Percentiles rank a stretch among this genome's conserved stretches.
Conservation (phyloP, 805 yeast genomes). For the Cyberlindnera lachancei region DNA sequence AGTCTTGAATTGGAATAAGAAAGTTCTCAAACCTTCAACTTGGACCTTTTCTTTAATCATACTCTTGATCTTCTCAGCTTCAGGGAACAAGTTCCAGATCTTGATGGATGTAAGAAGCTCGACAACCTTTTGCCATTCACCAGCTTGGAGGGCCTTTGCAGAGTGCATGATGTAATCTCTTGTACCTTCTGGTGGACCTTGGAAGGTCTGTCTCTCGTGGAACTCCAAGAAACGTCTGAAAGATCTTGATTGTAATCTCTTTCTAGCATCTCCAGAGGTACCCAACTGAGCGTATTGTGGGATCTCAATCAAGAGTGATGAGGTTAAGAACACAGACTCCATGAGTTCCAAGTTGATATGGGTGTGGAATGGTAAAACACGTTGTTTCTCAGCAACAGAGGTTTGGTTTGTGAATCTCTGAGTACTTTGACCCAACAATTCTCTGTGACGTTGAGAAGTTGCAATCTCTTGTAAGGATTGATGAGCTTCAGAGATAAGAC, state of each 20-base stretch:
- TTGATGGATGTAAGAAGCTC: constrained; percentile 67
- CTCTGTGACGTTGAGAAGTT: constrained; percentile 79
- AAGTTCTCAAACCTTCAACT: constrained; percentile 88
- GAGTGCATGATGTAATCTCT: constrained; percentile 92
- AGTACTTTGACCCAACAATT: constrained; percentile 84
- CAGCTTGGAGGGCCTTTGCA: constrained; percentile 77
- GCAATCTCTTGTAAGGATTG: constrained; percentile 84
- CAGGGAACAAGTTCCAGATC: constrained; percentile 79
- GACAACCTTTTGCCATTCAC: constrained; percentile 81
- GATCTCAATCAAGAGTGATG: constrained; percentile 82
- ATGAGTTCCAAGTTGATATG: constrained; percentile 93
- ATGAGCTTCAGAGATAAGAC: constrained; percentile 79
- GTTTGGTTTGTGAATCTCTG: constrained; percentile 57
- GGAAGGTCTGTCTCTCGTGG: constrained; percentile 89
- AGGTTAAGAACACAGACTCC: constrained; percentile 89
- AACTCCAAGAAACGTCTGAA: constrained; percentile 87
- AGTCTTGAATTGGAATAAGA: constrained; percentile 74
- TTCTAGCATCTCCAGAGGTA: constrained; percentile 48
- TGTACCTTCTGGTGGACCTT: constrained; percentile 96
- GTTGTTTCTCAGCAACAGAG: constrained; percentile 59
- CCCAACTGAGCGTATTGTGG: constrained; percentile 79
- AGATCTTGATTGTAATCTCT: constrained; percentile 64
- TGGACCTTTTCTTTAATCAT: constrained; percentile 76
- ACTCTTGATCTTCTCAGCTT: constrained; percentile 55
- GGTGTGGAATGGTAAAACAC: constrained; percentile 94